Evolutionary conservation across 139 green algal genomes (phyloP).

Genomic region (Desmodesmus armatus): DNA sequence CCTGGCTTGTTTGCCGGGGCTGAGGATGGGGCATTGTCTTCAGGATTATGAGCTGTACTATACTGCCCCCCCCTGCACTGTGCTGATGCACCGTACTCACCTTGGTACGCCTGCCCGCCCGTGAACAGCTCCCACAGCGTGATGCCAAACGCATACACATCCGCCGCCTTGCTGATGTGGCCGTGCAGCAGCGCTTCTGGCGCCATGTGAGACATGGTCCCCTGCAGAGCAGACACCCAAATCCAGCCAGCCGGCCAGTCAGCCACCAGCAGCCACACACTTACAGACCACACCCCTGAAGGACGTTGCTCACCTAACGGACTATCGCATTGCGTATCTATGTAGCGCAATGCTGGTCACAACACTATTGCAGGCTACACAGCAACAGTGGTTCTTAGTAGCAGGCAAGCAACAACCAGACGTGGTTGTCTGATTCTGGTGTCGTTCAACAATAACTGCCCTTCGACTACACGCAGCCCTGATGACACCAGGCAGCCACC

Average conservation of each 20-base stretch:
- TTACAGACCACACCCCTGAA: neutral
- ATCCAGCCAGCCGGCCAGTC: no score
- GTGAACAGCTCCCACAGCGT: conserved; percentile 53
- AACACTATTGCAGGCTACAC: neutral
- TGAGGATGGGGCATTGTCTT: no score
- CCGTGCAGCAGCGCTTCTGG: conserved; percentile 47
- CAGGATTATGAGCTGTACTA: no score
- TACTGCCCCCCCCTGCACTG: no score
- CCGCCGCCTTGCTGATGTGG: conserved; percentile 24
- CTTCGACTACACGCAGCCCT: neutral
- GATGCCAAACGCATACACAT: conserved; percentile 58
- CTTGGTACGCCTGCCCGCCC: conserved; percentile 40
- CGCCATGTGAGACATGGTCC: conserved; percentile 36
- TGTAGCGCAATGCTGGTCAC: neutral
- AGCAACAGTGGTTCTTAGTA: neutral
- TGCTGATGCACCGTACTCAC: no score
- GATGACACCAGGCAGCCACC: neutral
- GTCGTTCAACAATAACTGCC: neutral
- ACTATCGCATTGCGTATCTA: neutral
- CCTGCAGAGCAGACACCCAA: no score
- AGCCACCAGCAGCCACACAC: no score
- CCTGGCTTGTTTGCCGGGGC: no score
- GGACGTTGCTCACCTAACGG: neutral
- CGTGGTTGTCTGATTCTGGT: no score
- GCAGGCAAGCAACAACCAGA: neutral